phyloP scores from a whole-genome alignment of 192 early-diverging fungal genomes.

The Dimargaris xerosporica region DNA sequence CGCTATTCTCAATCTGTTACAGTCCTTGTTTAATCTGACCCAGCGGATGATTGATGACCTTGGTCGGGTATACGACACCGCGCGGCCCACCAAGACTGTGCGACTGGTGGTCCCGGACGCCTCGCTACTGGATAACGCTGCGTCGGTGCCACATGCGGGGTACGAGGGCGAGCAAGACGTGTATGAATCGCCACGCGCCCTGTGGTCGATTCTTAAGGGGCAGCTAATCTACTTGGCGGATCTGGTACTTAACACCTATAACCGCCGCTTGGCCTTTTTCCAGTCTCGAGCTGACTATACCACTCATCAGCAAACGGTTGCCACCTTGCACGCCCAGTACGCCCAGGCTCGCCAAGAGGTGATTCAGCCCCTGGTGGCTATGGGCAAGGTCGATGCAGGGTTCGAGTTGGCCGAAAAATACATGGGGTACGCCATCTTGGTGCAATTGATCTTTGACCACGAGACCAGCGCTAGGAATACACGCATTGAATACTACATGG shows the following conservation, averaged over 20 bases:
- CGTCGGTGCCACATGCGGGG: background rate
- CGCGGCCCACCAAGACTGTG: constrained; percentile 17
- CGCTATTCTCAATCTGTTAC: constrained; percentile 13
- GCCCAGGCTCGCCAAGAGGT: constrained; percentile 17
- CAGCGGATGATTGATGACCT: background rate
- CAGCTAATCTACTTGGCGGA: constrained; percentile 23
- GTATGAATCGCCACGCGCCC: constrained; percentile 17
- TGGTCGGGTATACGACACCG: constrained; percentile 9
- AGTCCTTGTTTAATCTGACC: constrained; percentile 14
- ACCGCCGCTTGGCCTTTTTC: constrained; percentile 17
- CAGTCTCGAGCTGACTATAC: background rate
- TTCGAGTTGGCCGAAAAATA: constrained; percentile 28
- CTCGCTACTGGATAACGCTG: background rate
- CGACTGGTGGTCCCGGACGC: constrained; percentile 1
- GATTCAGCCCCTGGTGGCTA: constrained; percentile 22
- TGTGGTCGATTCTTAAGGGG: constrained; percentile 22
- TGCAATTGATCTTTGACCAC: constrained; percentile 18
- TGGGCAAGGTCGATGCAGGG: constrained; percentile 20
- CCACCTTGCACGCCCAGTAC: constrained; percentile 15
- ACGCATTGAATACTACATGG: constrained; percentile 17
- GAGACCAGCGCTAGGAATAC: constrained; percentile 10
- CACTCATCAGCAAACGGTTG: constrained; percentile 1
- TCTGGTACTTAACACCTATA: constrained; percentile 21
- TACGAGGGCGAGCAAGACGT: constrained; percentile 14
- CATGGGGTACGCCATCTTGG: constrained; percentile 20